Conservation (phyloP, 2,329 filamentous ascomycete species). For the Fusarium dimerum region DNA sequence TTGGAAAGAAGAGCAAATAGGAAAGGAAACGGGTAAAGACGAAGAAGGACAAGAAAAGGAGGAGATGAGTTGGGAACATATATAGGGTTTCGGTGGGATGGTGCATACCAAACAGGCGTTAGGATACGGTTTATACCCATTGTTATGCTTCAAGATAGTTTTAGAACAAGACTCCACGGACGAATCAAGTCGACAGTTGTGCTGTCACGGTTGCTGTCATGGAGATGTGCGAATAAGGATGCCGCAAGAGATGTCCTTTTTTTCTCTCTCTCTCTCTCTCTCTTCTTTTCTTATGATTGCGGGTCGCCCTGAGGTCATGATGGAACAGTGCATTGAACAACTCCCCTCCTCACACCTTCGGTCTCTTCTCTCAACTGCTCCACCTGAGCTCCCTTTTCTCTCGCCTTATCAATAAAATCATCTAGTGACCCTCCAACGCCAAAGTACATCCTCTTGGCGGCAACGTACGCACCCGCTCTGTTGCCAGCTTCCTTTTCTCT, state of each 20-base stretch:
- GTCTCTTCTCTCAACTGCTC: constrained; percentile 57
- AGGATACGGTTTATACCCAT: constrained; percentile 17
- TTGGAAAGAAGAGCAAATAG: constrained; percentile 44
- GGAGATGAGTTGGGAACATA: background rate
- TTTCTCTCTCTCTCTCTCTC: too few relatives aligned
- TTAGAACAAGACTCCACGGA: background rate
- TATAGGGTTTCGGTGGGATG: background rate
- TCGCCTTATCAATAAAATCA: constrained; percentile 63
- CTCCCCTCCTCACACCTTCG: constrained; percentile 62
- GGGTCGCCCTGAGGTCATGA: constrained; percentile 8
- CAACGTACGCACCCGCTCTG: constrained; percentile 64
- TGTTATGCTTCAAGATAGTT: background rate
- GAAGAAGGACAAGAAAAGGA: background rate
- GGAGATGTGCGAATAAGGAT: background rate
- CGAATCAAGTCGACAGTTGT: background rate
- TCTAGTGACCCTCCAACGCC: constrained; percentile 81
- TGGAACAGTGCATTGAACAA: constrained; percentile 52
- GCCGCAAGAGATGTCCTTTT: background rate
- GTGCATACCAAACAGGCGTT: constrained; percentile 13
- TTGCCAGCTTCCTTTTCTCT: constrained; percentile 41
- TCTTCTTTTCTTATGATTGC: too few relatives aligned
- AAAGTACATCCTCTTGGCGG: constrained; percentile 80
- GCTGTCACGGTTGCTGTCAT: background rate
- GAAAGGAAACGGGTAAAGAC: background rate
- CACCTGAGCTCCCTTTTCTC: constrained; percentile 49